phyloP scores from a whole-genome alignment of 139 green algal genomes.

The Closterium sp. region DNA sequence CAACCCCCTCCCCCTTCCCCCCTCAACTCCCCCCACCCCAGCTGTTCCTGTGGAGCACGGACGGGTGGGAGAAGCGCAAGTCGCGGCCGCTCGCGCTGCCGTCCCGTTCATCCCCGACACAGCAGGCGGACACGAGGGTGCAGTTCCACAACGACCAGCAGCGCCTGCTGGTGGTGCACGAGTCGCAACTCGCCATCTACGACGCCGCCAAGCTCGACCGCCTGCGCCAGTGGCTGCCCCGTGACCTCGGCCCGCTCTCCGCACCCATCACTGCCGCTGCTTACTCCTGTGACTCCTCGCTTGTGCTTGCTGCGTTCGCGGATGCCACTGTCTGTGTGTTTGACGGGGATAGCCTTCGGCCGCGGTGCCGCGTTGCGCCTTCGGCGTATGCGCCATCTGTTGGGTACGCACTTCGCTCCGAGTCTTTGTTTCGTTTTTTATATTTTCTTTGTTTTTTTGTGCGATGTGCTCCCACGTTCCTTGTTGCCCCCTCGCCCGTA shows the following conservation, averaged over 20 bases:
- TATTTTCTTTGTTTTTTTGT: not conserved
- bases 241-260: slow-evolving; percentile 11
- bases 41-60: slow-evolving; percentile 39
- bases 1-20: too few species aligned
- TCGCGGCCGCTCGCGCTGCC: not conserved
- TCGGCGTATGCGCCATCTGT: slow-evolving; percentile 24
- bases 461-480: too few species aligned
- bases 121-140: slow-evolving; percentile 33
- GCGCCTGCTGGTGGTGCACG: slow-evolving; percentile 35
- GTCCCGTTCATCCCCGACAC: not conserved
- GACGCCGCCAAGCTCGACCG: slow-evolving; percentile 39
- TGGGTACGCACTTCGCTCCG: not conserved
- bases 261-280: slow-evolving; percentile 38
- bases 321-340: slow-evolving; percentile 41
- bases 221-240: slow-evolving; percentile 34
- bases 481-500: too few species aligned
- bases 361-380: slow-evolving; percentile 27
- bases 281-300: slow-evolving; percentile 45
- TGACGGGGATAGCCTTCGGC: slow-evolving; percentile 36
- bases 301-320: slow-evolving; percentile 40
- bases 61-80: slow-evolving; percentile 44
- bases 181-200: slow-evolving; percentile 41
- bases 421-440: not conserved
- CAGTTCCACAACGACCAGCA: slow-evolving; percentile 49
- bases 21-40: not conserved